These are phyloP conservation scores for Yarrowia deformans DNA, from an alignment of 805 yeast species.

Conservation along the genomic window DNA sequence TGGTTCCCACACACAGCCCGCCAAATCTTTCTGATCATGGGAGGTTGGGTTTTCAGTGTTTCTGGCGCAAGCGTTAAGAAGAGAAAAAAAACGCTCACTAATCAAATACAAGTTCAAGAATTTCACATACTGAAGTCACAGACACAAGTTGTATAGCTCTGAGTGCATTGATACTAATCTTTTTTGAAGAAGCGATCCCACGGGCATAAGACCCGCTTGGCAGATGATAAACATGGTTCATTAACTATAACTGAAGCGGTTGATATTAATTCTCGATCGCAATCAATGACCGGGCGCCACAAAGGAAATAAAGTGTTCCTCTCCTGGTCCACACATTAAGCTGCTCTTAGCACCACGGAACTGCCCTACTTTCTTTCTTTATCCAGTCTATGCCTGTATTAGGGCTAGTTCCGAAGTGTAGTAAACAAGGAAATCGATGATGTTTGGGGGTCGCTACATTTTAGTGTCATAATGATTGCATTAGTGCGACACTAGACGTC, in stretches of 20 bases:
- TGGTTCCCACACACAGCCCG: too few species aligned
- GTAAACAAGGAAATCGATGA: neutral
- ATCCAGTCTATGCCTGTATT: constrained; percentile 1
- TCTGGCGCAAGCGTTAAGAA: too few species aligned
- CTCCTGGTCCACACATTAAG: neutral
- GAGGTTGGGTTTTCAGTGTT: too few species aligned
- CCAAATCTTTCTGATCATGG: too few species aligned
- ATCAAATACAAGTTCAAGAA: too few species aligned
- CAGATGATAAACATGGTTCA: neutral
- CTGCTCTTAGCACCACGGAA: neutral
- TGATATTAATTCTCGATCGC: neutral
- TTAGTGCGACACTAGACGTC: neutral
- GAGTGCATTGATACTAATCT: neutral
- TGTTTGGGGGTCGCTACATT: too few species aligned
- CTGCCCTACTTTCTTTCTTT: neutral
- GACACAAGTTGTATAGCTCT: neutral
- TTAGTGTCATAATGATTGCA: neutral
- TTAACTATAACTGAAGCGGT: neutral
- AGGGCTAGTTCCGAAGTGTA: constrained; percentile 3
- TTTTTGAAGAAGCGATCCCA: neutral
- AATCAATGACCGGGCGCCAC: neutral
- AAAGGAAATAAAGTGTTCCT: neutral
- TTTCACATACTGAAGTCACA: too few species aligned
- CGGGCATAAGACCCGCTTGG: neutral
- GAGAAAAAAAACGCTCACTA: neutral